Evolutionary conservation across 2,329 filamentous ascomycete species (phyloP).

Genomic region (Nigrospora sphaerica): DNA sequence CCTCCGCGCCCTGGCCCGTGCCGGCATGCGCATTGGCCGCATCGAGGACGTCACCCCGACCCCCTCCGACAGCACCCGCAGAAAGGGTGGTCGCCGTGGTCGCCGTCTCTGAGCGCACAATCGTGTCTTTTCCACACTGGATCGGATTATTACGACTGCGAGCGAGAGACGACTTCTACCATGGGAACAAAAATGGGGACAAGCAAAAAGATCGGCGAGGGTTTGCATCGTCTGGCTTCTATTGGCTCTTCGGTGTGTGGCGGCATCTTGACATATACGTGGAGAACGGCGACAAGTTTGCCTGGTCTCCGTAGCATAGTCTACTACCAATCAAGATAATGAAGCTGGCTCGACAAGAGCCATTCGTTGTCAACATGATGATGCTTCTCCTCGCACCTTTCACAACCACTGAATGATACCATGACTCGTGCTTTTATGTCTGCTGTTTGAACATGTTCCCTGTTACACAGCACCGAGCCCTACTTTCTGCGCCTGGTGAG

Average conservation of each 20-base stretch:
- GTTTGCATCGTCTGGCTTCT: slow-evolving; percentile 36
- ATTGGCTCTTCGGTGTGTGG: slow-evolving; percentile 35
- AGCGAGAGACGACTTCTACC: not conserved
- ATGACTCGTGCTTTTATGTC: too few relatives aligned
- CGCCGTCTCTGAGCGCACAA: slow-evolving; percentile 88
- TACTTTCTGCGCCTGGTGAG: too few relatives aligned
- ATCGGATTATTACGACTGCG: slow-evolving; percentile 1
- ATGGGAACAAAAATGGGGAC: not conserved
- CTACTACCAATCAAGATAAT: slow-evolving; percentile 10
- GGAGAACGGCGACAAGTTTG: slow-evolving; percentile 52
- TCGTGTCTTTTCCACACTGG: not conserved
- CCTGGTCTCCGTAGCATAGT: slow-evolving; percentile 9
- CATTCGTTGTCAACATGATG: slow-evolving; percentile 8
- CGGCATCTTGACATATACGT: slow-evolving; percentile 58
- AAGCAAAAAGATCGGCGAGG: slow-evolving; percentile 17
- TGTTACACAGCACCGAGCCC: too few relatives aligned
- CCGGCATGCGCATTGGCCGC: slow-evolving; percentile 99
- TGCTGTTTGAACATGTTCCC: too few relatives aligned
- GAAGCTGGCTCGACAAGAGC: slow-evolving; percentile 6
- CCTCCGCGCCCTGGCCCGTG: slow-evolving; percentile 96
- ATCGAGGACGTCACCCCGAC: slow-evolving; percentile 99
- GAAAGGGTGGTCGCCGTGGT: slow-evolving; percentile 99
- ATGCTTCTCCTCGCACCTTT: slow-evolving; percentile 3
- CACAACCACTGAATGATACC: too few relatives aligned
- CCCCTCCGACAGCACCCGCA: slow-evolving; percentile 97